Conservation (phyloP, 805 yeast genomes). For the Wickerhamomyces alni region DNA sequence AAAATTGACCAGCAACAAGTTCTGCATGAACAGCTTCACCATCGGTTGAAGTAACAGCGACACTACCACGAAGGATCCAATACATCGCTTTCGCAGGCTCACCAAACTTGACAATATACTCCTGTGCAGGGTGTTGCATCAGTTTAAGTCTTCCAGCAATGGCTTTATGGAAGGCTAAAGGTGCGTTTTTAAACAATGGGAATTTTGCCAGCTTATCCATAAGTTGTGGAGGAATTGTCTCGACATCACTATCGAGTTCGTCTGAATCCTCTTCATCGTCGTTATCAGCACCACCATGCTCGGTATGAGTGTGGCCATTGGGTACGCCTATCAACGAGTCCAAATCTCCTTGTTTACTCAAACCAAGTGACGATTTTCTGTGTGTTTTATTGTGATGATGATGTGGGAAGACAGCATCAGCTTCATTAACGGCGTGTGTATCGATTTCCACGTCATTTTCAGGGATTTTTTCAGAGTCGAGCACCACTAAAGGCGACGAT, state of each 20-base stretch:
- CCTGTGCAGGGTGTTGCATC: constrained; percentile 61
- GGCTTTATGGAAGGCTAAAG: constrained; percentile 54
- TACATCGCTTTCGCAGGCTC: constrained; percentile 74
- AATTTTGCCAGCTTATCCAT: constrained; percentile 48
- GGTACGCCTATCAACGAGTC: too few species aligned
- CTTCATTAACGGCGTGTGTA: background rate
- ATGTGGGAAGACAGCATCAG: background rate
- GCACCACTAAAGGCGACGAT: background rate
- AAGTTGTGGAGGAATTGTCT: constrained; percentile 45
- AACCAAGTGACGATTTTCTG: background rate
- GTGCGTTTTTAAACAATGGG: constrained; percentile 63
- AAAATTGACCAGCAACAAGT: constrained; percentile 60
- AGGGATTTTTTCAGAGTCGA: background rate
- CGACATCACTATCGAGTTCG: background rate
- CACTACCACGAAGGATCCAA: constrained; percentile 73
- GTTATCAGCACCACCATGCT: background rate
- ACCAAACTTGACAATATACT: constrained; percentile 62
- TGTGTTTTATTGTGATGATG: background rate
- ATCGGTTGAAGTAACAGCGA: constrained; percentile 70
- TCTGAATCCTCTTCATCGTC: constrained; percentile 6
- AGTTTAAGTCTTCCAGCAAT: constrained; percentile 52
- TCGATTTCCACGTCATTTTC: background rate
- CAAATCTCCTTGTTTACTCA: too few species aligned
- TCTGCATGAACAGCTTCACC: constrained; percentile 74
- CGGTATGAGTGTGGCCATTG: too few species aligned